phyloP scores from a whole-genome alignment of 306 rosid species.

The Luffa aegyptiaca region DNA sequence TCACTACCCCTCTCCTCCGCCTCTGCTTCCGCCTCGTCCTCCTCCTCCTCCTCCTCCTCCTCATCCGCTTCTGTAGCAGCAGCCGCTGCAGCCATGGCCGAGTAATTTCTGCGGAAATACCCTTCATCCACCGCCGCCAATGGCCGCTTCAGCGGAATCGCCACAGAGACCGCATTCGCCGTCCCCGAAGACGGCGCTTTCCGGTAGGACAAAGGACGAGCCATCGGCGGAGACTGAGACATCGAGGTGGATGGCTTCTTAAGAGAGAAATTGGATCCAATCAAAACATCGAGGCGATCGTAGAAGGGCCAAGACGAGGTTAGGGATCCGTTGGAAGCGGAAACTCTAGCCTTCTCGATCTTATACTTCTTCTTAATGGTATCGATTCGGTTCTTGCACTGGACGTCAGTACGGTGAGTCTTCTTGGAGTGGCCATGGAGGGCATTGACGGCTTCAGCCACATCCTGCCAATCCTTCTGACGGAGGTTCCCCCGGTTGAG shows the following conservation, averaged over 20 bases:
- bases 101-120: conserved; percentile 65
- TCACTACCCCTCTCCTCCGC: conserved; percentile 24
- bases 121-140: conserved; percentile 38
- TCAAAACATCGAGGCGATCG: conserved; percentile 50
- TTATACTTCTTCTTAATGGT: conserved; percentile 92
- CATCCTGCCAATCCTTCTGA: conserved; percentile 97
- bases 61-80: conserved; percentile 31
- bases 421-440: conserved; percentile 87
- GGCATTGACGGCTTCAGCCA: conserved; percentile 87
- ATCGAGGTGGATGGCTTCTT: conserved; percentile 36
- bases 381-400: conserved; percentile 93
- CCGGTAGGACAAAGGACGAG: conserved; percentile 42
- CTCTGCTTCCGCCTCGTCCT: conserved; percentile 26
- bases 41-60: conserved; percentile 40
- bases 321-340: conserved; percentile 37
- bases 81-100: conserved; percentile 83
- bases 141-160: conserved; percentile 62
- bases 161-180: conserved; percentile 21
- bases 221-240: conserved; percentile 36
- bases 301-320: conserved; percentile 68
- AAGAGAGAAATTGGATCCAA: conserved; percentile 39
- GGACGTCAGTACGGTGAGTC: conserved; percentile 86
- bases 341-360: conserved; percentile 80
- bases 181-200: conserved; percentile 26
- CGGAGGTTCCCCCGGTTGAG: conserved; percentile 97